Conservation (phyloP, 1,284 basidiomycete species). For the Moesziomyces sp. region DNA sequence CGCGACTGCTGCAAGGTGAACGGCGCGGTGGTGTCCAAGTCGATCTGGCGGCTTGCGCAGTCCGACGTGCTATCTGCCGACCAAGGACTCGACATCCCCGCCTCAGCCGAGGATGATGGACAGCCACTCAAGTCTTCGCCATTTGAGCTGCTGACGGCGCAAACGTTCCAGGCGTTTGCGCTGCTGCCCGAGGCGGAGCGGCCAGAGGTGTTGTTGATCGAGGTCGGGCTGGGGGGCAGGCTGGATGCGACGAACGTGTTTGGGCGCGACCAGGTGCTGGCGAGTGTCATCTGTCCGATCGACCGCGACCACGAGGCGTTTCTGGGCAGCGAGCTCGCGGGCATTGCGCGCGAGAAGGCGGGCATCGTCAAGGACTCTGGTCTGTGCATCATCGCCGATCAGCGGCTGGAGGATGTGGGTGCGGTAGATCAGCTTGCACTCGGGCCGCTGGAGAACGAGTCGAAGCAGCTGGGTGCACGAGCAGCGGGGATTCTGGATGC, state of each 20-base stretch:
- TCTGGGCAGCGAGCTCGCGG: conserved; percentile 79
- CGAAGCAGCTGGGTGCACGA: conserved; percentile 26
- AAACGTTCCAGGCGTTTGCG: conserved; percentile 60
- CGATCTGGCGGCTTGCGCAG: conserved; percentile 73
- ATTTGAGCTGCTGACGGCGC: conserved; percentile 71
- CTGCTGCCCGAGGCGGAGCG: conserved; percentile 60
- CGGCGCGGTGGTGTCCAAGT: conserved; percentile 72
- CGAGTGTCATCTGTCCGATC: conserved; percentile 84
- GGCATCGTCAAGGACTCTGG: conserved; percentile 79
- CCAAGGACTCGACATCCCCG: conserved; percentile 75
- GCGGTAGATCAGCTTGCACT: conserved; percentile 31
- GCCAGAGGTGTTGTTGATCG: conserved; percentile 85
- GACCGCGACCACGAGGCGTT: conserved; percentile 93
- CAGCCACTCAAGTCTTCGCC: conserved; percentile 51
- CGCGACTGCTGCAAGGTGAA: conserved; percentile 82
- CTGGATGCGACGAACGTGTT: conserved; percentile 90
- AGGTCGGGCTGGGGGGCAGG: conserved; percentile 93
- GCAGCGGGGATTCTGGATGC: conserved; percentile 52
- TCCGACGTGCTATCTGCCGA: conserved; percentile 73
- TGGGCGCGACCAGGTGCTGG: conserved; percentile 77
- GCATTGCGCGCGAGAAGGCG: conserved; percentile 85
- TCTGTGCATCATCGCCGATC: conserved; percentile 77
- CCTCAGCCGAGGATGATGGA: conserved; percentile 17
- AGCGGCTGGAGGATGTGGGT: conserved; percentile 27
- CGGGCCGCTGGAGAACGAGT: conserved; percentile 42